phyloP scores from a whole-genome alignment of 352 stramenopile species.

The Pythium chondricola region DNA sequence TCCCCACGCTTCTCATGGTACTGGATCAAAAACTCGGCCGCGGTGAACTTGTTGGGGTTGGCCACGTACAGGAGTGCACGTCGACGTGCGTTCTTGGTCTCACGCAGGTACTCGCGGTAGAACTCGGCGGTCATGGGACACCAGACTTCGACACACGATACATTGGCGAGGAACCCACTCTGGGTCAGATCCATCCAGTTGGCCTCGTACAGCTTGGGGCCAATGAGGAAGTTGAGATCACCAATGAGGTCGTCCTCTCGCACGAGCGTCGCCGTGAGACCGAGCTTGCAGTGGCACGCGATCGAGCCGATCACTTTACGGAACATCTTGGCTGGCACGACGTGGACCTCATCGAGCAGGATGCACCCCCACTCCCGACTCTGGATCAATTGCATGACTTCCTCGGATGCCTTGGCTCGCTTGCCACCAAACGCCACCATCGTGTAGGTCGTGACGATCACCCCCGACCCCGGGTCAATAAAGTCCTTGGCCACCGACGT shows the following conservation, averaged over 20 bases:
- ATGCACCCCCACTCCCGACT: conserved; percentile 98
- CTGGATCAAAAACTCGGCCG: conserved; percentile 94
- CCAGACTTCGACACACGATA: conserved; percentile 98
- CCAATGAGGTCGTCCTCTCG: conserved; percentile 98
- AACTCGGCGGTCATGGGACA: conserved; percentile 98
- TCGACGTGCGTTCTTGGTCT: conserved; percentile 81
- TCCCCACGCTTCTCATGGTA: conserved; percentile 97
- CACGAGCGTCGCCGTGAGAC: conserved; percentile 98
- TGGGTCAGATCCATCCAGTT: conserved; percentile 99
- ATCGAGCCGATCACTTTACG: conserved; percentile 91
- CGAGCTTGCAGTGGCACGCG: conserved; percentile 97
- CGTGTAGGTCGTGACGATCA: conserved; percentile 98
- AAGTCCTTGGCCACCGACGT: conserved; percentile 79
- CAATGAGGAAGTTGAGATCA: conserved; percentile 99
- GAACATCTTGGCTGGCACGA: conserved; percentile 99
- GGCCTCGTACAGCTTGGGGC: conserved; percentile 93
- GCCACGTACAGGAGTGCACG: conserved; percentile 98
- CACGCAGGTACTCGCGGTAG: conserved; percentile 89
- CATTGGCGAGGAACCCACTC: conserved; percentile 95
- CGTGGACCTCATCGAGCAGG: conserved; percentile 95
- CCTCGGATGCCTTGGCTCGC: conserved; percentile 86
- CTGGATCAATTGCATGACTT: conserved; percentile 96
- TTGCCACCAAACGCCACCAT: conserved; percentile 95
- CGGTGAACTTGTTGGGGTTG: conserved; percentile 98
- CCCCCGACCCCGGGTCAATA: conserved; percentile 73